Base-by-base conservation (phyloP, 2,329 filamentous ascomycete species). In the Exophiala calicioides region DNA sequence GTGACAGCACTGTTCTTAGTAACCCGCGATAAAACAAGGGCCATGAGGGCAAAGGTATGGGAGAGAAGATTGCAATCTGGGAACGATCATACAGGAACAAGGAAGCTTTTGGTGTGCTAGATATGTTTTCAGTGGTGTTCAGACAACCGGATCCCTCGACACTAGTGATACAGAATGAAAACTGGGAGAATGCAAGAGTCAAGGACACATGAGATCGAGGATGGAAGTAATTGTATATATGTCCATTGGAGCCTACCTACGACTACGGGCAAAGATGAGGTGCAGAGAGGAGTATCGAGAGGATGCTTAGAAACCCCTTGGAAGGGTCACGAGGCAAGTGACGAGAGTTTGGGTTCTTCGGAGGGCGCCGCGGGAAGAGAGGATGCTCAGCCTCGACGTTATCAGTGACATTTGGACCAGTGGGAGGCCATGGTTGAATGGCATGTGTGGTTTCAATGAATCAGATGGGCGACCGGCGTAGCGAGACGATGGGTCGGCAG, bases 21-120 rank as follows among this genome's bases (percentile, higher is more conserved):
- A 13, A 27, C 16, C 23, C 34, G 33, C 23, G 49, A 42, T 8
- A 27, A 19, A 26, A 24, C 37, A 27, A 18, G 34, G 20, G 35
- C 35, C 44, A 44, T 52, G 21, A 40, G 37, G 27, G 19, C 13
- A 41, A 40, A 41, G 48, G 30, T 47, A 44, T 27, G 41, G 39
- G 26, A 39, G 15, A 7, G 49, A 52, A 10, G 24, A 34, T 27
- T 47, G 47, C 4, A 46, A 37, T 39, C 30, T 35, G 38, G 43
- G 41, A 21, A 40, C 27, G 16, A 13, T 43, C 39, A 42, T 43
- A 23, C 38, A 30, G 18, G 18, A 8, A 39, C 21, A 36, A 20
- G 5, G 24, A 19, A 19, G 16, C 20, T 15, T 23, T 36, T 10
- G 5, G 18, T 21, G 21, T 4, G 5, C 9, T 6, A 36, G 33